These are phyloP conservation scores for Hyphopichia burtonii DNA, from an alignment of 1,139 yeast species.

Conservation along the genomic window DNA sequence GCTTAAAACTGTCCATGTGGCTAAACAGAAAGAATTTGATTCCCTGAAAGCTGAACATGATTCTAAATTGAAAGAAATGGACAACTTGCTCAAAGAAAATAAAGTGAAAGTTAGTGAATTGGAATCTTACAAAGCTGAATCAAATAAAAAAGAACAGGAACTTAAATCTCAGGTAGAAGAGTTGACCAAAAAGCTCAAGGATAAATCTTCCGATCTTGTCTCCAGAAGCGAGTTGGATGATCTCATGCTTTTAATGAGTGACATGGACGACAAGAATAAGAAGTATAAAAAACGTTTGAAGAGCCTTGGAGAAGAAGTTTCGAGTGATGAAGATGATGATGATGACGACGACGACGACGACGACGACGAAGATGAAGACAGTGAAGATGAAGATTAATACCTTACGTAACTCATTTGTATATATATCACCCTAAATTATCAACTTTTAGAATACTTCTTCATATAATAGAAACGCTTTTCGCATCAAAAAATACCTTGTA, in stretches of 20 bases:
- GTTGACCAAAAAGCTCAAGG: constrained; percentile 14
- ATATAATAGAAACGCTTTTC: no score
- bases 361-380: constrained; percentile 17
- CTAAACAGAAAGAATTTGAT: neutral
- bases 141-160: constrained; percentile 6
- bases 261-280: constrained; percentile 66
- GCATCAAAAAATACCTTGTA: no score
- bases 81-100: neutral
- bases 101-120: neutral
- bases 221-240: constrained; percentile 72
- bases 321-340: constrained; percentile 45
- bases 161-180: constrained; percentile 5
- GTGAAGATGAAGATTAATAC: constrained; percentile 9
- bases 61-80: neutral
- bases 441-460: neutral
- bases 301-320: constrained; percentile 47
- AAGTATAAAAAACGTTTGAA: constrained; percentile 56
- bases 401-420: neutral
- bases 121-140: neutral
- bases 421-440: no score
- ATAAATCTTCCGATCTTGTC: constrained; percentile 25
- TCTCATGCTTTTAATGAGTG: constrained; percentile 69
- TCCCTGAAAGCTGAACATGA: neutral
- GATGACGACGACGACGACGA: constrained; percentile 36
- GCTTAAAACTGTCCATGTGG: neutral